Evolutionary conservation across 345 rosid species (phyloP), one percentile per base, ranked within the genome.

Genomic region (Xanthoceras sorbifolium): DNA sequence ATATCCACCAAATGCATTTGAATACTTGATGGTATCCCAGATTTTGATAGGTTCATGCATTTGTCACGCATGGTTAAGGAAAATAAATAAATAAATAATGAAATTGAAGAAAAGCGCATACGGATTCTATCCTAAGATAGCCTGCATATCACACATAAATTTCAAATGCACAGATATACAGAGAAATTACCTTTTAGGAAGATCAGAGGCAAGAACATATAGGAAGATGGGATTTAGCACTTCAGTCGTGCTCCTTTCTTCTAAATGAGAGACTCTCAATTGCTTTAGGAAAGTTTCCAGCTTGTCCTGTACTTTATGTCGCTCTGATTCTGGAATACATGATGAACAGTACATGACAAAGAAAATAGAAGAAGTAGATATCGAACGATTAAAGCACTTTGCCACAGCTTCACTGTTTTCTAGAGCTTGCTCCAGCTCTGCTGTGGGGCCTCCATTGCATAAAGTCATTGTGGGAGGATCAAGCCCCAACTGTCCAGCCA

Each of bases 401-500:
- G 98, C 97, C 81, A 93, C 89, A 36, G 99, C 98, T 85, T 96
- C 99, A 74, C 95, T 91, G 85, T 96, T 96, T 80, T 75, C 75
- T 67, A 96, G 85, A 18, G 99, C 98, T 81, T 84, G 97, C 77
- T 89, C 89, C 61, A 93, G 77, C 89, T 93, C 99, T 8, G 87
- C 89, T 59, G 83, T 38, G 54, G 92, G 79, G 32, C 95, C 95
- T 72, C 88, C 97, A 20, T 25, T 76, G 83, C 80, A 82, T 25
- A 94, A 86, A 76, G 82, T 83, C 98, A 92, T 94, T 0, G 93
- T 89, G 48, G 98, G 91, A 78, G 98, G 98, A 79, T 92, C 91
- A 71, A 97, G 94, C 25, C 98, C 98, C 87, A 94, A 77, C 75
- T 97, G 99, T 48, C 99, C 97, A 82, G 99, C 98, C 98, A 94